Base-by-base conservation (phyloP, 176 grass and related monocot genomes). In the Avena sativa region DNA sequence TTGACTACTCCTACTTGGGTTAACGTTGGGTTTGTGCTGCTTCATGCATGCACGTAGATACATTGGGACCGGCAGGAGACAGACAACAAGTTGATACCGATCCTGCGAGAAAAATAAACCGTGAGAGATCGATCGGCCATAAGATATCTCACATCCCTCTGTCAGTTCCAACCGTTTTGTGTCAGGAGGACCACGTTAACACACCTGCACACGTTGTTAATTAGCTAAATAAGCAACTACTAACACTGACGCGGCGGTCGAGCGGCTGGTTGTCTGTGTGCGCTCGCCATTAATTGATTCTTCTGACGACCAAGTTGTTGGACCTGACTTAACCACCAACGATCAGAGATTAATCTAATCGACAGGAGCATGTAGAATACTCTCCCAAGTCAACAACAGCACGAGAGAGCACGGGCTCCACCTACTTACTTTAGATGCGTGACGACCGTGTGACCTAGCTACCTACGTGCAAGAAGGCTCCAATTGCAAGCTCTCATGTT, bases 171-270 rank as follows among this genome's bases (percentile, higher is more conserved):
- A 79, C 38, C 38, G 38, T 40, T 40, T 40, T 40, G 44, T 70
- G 48, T 76, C 52, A 55, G 52, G 48, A 52, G 50, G 5, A 17
- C 36, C 21, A 43, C 56, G 77, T 26, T 80, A 80, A 80, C 52
- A 17, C 43, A 49, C 52, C 36, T 68, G 72, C 81, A 88, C 74
- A 88, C 74, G 12, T 83, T 83, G 61, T 70, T 83, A 88, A 43
- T 47, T 66, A 74, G 76, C 34, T 28, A 71, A 52, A 15, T 57
- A 67, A 67, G 65, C 57, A 44, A 30, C 28, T 30, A 81, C 76
- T 50, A 68, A 47, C 69, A 16, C 14, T 55, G 16, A 58, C 73
- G 73, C 72, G 73, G 74, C 74, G 52, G 30, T 85, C 72, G 59
- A 69, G 65, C 88, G 61, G 83, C 78, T 68, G 78, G 3, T 51